phyloP scores from a whole-genome alignment of 768 basidiomycete genomes.

The Phylloporus arenicola region DNA sequence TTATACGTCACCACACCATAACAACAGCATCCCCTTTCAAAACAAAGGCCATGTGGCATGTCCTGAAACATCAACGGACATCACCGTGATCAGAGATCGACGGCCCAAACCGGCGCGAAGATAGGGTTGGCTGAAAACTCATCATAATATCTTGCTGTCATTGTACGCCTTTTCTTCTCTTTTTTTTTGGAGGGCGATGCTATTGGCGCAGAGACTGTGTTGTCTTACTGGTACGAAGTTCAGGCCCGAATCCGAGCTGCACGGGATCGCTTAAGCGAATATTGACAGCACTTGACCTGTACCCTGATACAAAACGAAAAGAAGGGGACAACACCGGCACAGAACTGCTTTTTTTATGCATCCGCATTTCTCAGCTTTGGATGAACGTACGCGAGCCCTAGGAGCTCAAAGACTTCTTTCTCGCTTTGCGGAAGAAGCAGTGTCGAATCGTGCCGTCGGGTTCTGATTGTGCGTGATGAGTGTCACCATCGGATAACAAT shows the following conservation, averaged over 20 bases:
- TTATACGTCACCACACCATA: neutral
- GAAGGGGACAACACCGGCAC: slow-evolving; percentile 4
- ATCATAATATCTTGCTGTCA: neutral
- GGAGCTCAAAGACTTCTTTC: slow-evolving; percentile 63
- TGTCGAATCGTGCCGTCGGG: slow-evolving; percentile 59
- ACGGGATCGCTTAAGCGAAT: neutral
- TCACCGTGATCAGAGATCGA: neutral
- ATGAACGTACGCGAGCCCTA: slow-evolving; percentile 66
- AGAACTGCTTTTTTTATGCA: neutral
- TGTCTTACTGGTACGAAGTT: neutral
- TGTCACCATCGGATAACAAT: neutral
- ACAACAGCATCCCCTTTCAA: neutral
- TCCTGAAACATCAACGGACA: neutral
- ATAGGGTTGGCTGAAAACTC: neutral
- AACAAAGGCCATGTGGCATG: neutral
- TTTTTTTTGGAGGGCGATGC: neutral
- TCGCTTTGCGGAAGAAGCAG: slow-evolving; percentile 58
- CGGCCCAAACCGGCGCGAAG: neutral
- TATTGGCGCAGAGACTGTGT: neutral
- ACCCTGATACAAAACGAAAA: neutral
- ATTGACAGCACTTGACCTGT: neutral
- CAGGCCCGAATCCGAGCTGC: neutral
- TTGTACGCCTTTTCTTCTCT: neutral
- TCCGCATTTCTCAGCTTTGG: slow-evolving; percentile 68
- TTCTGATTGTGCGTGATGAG: slow-evolving; percentile 24